These are phyloP conservation scores for Pelargonium myrrhifolium DNA, from an alignment of 441 rosid species.

Conservation along the genomic window DNA sequence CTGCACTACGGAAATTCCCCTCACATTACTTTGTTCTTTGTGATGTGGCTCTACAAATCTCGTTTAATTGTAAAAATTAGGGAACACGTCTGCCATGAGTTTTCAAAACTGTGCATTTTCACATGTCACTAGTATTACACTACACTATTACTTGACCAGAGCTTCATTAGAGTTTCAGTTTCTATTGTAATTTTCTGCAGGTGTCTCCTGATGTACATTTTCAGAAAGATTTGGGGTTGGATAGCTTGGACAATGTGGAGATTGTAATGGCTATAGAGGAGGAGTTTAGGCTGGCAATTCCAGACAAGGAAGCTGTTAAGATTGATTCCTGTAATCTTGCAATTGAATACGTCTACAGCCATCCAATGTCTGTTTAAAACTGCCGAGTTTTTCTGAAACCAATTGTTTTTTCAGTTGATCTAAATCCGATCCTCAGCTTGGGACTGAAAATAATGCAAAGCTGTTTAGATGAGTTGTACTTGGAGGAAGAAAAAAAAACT, in stretches of 20 bases:
- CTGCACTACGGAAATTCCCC: no score
- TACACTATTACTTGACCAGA: not conserved
- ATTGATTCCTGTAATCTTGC: slow-evolving; percentile 77
- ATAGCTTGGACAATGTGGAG: slow-evolving; percentile 93
- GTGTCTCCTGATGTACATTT: slow-evolving; percentile 78
- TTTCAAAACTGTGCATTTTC: not conserved
- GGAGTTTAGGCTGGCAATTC: slow-evolving; percentile 90
- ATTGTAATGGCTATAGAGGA: slow-evolving; percentile 91
- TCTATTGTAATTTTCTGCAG: slow-evolving; percentile 28
- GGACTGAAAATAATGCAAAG: slow-evolving; percentile 33
- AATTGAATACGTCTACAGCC: slow-evolving; percentile 71
- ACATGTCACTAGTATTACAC: no score
- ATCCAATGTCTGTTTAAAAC: slow-evolving; percentile 71
- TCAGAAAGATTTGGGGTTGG: slow-evolving; percentile 82
- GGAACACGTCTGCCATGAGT: no score
- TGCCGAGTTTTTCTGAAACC: slow-evolving; percentile 15
- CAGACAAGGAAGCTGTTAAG: slow-evolving; percentile 87
- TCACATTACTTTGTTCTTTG: no score
- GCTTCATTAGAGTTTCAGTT: not conserved
- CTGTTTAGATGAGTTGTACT: slow-evolving; percentile 23
- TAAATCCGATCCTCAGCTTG: slow-evolving; percentile 22
- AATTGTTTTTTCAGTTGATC: slow-evolving; percentile 14
- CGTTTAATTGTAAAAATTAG: no score
- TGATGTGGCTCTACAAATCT: no score
- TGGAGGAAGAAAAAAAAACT: slow-evolving; percentile 10